phyloP scores from a whole-genome alignment of 2,329 filamentous ascomycete species.

The Colletotrichum nymphaeae region DNA sequence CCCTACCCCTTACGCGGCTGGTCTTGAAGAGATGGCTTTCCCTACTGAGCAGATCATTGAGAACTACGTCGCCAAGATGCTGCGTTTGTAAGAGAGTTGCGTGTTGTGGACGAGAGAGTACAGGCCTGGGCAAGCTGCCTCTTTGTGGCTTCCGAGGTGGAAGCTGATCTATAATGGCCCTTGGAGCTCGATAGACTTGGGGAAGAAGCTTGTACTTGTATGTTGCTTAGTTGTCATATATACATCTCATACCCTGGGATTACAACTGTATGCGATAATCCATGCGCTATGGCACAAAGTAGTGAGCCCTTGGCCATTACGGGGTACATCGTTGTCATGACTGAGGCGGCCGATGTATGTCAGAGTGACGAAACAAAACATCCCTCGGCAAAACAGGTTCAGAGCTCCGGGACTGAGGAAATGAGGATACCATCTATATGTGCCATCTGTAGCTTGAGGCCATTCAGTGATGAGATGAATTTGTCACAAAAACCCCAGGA shows the following conservation, averaged over 20 bases:
- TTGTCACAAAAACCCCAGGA: neutral
- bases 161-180: slow-evolving; percentile 21
- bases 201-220: slow-evolving; percentile 52
- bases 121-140: slow-evolving; percentile 12
- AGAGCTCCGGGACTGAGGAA: neutral
- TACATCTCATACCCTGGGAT: slow-evolving; percentile 41
- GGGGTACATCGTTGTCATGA: neutral
- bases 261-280: slow-evolving; percentile 21
- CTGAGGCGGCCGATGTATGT: neutral
- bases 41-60: slow-evolving; percentile 90
- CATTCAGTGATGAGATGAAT: neutral
- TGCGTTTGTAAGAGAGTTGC: slow-evolving; percentile 71
- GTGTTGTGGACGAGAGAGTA: neutral
- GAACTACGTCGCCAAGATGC: slow-evolving; percentile 88
- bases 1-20: slow-evolving; percentile 92
- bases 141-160: slow-evolving; percentile 5
- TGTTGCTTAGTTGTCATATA: slow-evolving; percentile 50
- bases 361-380: neutral
- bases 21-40: slow-evolving; percentile 96
- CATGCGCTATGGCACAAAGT: neutral
- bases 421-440: neutral
- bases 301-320: neutral
- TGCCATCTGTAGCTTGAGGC: neutral
- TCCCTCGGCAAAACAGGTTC: neutral
- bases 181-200: slow-evolving; percentile 31